Percentiles rank a stretch among this genome's conserved stretches.
Evolutionary conservation across 352 stramenopile species (phyloP).

Genomic region (Phytophthora sp.): DNA sequence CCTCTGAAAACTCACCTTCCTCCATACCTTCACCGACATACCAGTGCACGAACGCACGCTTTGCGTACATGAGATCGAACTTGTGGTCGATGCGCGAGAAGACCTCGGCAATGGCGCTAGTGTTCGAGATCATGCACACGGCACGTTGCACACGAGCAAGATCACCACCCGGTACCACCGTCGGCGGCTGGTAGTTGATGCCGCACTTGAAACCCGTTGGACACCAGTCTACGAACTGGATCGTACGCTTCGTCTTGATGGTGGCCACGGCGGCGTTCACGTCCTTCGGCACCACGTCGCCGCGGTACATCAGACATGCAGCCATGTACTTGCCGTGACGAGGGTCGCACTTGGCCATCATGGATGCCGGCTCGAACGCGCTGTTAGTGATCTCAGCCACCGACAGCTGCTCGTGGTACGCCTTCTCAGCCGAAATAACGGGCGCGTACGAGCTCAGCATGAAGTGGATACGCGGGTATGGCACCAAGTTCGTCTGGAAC

Average conservation of each 20-base stretch:
- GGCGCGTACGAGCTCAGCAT: conserved; percentile 99
- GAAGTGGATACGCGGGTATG: conserved; percentile 99
- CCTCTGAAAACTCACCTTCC: conserved; percentile 99
- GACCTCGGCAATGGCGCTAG: conserved; percentile 98
- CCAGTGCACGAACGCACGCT: conserved; percentile 99
- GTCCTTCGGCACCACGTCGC: conserved; percentile 93
- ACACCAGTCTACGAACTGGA: conserved; percentile 99
- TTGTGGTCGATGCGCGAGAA: conserved; percentile 99
- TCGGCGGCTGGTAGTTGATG: conserved; percentile 97
- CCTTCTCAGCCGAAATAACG: conserved; percentile 98
- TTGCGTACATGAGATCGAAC: conserved; percentile 99
- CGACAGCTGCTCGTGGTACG: conserved; percentile 97
- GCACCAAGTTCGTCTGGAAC: conserved; percentile 99
- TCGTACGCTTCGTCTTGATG: conserved; percentile 98
- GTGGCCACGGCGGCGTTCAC: conserved; percentile 96
- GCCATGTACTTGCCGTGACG: conserved; percentile 99
- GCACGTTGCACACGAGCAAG: conserved; percentile 97
- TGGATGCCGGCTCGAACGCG: conserved; percentile 97
- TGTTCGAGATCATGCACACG: conserved; percentile 99
- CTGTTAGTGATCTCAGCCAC: conserved; percentile 99
- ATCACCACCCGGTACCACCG: conserved; percentile 96
- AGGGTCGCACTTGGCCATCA: conserved; percentile 99
- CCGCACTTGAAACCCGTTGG: conserved; percentile 97
- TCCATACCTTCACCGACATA: conserved; percentile 99
- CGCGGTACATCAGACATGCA: conserved; percentile 97